These are phyloP conservation scores for Lasiodiplodia sp. DNA, from an alignment of 2,329 filamentous ascomycete genomes.

Conservation along the genomic window DNA sequence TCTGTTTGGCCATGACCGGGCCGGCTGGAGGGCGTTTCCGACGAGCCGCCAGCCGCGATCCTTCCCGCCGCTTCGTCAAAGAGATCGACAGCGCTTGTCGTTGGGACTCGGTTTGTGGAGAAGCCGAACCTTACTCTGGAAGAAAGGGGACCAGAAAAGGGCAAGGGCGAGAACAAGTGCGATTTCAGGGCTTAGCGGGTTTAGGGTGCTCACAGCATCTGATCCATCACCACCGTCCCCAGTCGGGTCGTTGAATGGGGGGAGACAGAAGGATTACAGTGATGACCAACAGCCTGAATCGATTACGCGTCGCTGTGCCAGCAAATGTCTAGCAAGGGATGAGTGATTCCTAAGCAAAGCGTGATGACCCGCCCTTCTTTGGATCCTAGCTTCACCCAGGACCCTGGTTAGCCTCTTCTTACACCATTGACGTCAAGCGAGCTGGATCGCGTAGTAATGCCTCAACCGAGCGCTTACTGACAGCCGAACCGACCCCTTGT, in stretches of 20 bases:
- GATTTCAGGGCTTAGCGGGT: background rate
- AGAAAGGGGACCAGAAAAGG: background rate
- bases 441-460: background rate
- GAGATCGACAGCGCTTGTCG: background rate
- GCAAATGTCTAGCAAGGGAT: background rate
- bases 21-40: background rate
- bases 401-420: background rate
- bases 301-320: background rate
- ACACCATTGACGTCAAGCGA: background rate
- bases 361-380: background rate
- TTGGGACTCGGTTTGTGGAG: background rate
- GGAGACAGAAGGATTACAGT: background rate
- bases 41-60: slow-evolving; percentile 11
- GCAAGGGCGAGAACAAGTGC: background rate
- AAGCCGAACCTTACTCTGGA: background rate
- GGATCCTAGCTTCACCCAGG: background rate
- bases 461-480: background rate
- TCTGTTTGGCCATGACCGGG: no score
- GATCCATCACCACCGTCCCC: background rate
- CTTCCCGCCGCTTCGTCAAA: slow-evolving; percentile 3
- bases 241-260: background rate
- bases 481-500: background rate
- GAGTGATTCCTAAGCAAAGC: background rate
- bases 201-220: background rate
- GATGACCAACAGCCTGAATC: background rate